Evolutionary conservation across 225 moss, liverwort and hornwort species (phyloP).

Genomic region (Pseudoscleropodium purum): DNA sequence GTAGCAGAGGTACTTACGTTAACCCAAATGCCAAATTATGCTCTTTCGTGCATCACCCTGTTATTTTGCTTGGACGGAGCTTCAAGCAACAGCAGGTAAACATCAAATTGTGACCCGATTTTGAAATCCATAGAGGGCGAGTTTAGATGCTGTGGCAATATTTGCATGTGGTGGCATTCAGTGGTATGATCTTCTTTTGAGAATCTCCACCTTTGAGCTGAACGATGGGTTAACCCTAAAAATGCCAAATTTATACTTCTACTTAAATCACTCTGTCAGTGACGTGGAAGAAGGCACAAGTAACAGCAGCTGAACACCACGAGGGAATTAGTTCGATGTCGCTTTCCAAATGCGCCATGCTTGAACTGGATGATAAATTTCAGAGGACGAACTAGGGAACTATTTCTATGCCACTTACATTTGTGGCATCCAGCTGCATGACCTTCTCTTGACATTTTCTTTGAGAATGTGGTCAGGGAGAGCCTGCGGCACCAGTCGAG

Average conservation of each 20-base stretch:
- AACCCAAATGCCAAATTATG: not conserved
- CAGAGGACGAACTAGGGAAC: not conserved
- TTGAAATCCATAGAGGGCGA: not conserved
- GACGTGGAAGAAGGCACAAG: not conserved
- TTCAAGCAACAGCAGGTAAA: not conserved
- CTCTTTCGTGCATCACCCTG: not conserved
- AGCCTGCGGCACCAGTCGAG: not conserved
- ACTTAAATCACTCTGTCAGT: not conserved
- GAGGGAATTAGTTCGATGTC: not conserved
- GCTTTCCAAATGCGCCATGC: not conserved
- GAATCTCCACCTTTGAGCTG: not conserved
- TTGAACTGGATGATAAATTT: not conserved
- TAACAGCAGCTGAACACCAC: not conserved
- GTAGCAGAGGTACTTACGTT: not conserved
- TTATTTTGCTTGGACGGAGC: not conserved
- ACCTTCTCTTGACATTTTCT: not conserved
- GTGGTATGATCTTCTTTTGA: not conserved
- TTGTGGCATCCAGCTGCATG: not conserved
- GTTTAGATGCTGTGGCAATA: not conserved
- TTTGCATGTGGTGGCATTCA: not conserved
- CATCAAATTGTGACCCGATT: not conserved
- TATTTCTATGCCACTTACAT: not conserved
- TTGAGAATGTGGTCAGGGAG: constrained; percentile 3
- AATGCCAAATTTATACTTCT: not conserved
- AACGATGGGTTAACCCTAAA: not conserved